phyloP scores from a whole-genome alignment of 192 early-diverging fungal species.

The Backusella westeae region DNA sequence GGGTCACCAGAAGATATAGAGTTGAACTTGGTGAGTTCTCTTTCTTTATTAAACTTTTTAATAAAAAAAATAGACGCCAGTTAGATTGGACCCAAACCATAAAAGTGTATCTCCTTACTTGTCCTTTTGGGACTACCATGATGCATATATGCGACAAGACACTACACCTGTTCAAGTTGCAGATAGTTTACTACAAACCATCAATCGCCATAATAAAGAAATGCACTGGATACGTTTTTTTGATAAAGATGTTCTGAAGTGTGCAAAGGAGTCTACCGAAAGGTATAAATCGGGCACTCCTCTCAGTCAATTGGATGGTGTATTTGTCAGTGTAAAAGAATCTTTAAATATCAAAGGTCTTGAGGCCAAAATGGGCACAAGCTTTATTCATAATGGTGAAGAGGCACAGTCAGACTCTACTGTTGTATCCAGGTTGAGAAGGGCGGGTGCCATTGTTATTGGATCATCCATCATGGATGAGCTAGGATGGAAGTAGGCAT shows the following conservation, averaged over 20 bases:
- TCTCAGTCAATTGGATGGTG: slow-evolving; percentile 70
- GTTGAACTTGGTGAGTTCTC: not conserved
- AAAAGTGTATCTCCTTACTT: slow-evolving; percentile 26
- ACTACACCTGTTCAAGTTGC: slow-evolving; percentile 42
- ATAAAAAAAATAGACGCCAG: not conserved
- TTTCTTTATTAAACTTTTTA: not conserved
- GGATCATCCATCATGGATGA: slow-evolving; percentile 78
- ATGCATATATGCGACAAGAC: slow-evolving; percentile 33
- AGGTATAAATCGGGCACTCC: slow-evolving; percentile 49
- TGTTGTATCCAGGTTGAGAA: slow-evolving; percentile 47
- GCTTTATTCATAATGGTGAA: slow-evolving; percentile 51
- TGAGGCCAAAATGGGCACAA: slow-evolving; percentile 57
- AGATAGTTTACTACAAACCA: slow-evolving; percentile 20
- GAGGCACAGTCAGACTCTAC: slow-evolving; percentile 49
- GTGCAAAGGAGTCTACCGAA: slow-evolving; percentile 52
- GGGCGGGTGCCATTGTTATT: slow-evolving; percentile 61
- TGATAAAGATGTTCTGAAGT: slow-evolving; percentile 37
- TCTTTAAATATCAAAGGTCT: slow-evolving; percentile 59
- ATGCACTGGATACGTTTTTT: slow-evolving; percentile 23
- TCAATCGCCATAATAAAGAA: slow-evolving; percentile 19
- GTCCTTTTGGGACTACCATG: slow-evolving; percentile 45
- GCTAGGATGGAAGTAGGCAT: slow-evolving; percentile 53
- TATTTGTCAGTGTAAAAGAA: slow-evolving; percentile 75
- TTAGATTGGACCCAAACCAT: not conserved
- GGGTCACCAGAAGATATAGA: not conserved